Base-by-base conservation (phyloP, 257 asterid species). In the Forsythia suspensa region DNA sequence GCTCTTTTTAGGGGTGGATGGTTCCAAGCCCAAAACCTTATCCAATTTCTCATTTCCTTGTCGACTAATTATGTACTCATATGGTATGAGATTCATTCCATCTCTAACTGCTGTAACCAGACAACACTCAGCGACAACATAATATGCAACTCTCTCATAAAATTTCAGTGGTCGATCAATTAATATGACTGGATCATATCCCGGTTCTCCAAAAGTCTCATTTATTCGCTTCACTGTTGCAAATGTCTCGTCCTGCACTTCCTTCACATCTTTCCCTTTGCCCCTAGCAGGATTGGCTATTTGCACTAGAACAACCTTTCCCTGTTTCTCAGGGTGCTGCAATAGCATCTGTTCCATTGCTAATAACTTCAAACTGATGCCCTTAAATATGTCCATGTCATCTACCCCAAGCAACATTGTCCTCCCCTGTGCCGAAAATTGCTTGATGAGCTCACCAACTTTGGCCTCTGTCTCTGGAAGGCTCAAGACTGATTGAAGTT, bases 221-320 rank as follows among this genome's bases (percentile, higher is more conserved):
- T 93, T 93, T 82, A 93, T 91, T 71, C 97, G 84, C 79, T 91
- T 88, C 41, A 93, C 97, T 0, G 97, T 88, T 12, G 91, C 84
- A 70, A 85, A 86, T 0, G 92, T 88, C 83, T 93, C 98, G 0
- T 90, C 96, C 83, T 89, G 97, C 69, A 93, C 98, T 84, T 93
- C 98, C 76, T 91, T 85, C 72, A 93, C 98, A 13, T 90, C 98
- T 81, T 89, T 93, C 5, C 98, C 98, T 84, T 38, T 89, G 42
- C 98, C 91, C 78, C 98, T 76, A 11, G 98, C 98, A 8, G 98
- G 98, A 83, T 91, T 92, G 24, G 98, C 98, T 57, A 93, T 93
- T 86, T 93, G 98, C 59, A 93, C 98, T 38, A 93, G 75, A 38
- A 93, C 97, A 18, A 92, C 97, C 80, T 93, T 92, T n/a, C 98